phyloP scores from a whole-genome alignment of 2,329 filamentous ascomycete species.

The Verticillium isaacii region DNA sequence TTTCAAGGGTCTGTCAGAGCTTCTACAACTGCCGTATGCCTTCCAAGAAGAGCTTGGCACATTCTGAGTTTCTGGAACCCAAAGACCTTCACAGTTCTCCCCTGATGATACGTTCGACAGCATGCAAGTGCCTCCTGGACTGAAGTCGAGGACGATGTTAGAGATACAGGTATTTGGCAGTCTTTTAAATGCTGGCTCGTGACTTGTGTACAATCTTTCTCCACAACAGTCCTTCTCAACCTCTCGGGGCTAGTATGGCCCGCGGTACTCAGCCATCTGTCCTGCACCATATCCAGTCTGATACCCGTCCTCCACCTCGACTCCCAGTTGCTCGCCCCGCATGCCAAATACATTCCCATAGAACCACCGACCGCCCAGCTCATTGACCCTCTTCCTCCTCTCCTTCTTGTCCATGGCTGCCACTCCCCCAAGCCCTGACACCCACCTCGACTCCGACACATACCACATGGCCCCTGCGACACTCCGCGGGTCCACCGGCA shows the following conservation, averaged over 20 bases:
- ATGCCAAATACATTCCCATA: conserved; percentile 1
- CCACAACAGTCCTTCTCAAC: background rate
- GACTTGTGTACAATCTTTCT: background rate
- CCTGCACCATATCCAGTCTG: background rate
- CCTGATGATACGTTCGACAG: too few relatives aligned
- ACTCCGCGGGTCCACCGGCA: conserved; percentile 42
- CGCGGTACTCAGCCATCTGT: background rate
- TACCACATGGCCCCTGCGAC: conserved; percentile 42
- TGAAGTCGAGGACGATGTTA: too few relatives aligned
- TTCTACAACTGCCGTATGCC: too few relatives aligned
- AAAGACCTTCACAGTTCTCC: too few relatives aligned
- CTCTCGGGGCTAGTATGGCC: background rate
- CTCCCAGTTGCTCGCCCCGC: background rate
- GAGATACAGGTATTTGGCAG: too few relatives aligned
- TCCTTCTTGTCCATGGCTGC: conserved; percentile 3
- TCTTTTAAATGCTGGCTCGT: too few relatives aligned
- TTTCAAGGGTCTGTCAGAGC: too few relatives aligned
- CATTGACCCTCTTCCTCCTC: conserved; percentile 5
- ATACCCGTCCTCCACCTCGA: background rate
- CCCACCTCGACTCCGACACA: conserved; percentile 17
- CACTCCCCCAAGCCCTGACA: conserved; percentile 11
- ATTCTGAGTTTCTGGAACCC: too few relatives aligned
- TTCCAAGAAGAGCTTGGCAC: too few relatives aligned
- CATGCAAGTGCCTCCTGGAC: too few relatives aligned
- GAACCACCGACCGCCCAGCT: conserved; percentile 12